Evolutionary conservation across 306 rosid genomes (phyloP).

Genomic region (Fagus sylvatica): DNA sequence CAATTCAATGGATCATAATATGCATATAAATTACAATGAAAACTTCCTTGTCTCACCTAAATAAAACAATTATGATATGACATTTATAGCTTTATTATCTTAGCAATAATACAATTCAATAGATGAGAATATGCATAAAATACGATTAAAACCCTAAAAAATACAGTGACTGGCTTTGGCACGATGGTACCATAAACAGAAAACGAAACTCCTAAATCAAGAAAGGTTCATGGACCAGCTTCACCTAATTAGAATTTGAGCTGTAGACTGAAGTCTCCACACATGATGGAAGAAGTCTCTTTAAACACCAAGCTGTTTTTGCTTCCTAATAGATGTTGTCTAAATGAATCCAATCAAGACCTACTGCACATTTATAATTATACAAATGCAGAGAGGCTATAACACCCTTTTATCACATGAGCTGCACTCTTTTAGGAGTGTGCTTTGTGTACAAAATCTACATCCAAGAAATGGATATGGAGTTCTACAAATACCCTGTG

Average conservation of each 20-base stretch:
- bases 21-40: not conserved
- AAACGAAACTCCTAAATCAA: not conserved
- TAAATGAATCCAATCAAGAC: not conserved
- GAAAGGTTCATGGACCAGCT: not conserved
- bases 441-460: not conserved
- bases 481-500: not conserved
- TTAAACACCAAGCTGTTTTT: not conserved
- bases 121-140: not conserved
- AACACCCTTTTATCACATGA: not conserved
- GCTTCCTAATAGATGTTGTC: not conserved
- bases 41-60: not conserved
- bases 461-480: not conserved
- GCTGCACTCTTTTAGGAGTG: not conserved
- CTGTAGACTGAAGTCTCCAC: not conserved
- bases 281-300: not conserved
- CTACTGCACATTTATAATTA: not conserved
- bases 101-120: not conserved
- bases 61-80: no score
- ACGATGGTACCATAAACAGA: not conserved
- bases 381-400: not conserved
- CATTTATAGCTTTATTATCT: no score
- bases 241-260: not conserved
- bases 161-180: not conserved
- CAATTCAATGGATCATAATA: not conserved
- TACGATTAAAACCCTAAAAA: not conserved